Base-by-base conservation (phyloP, 805 yeast genomes). In the Vanderwaltozyma tropicalis region DNA sequence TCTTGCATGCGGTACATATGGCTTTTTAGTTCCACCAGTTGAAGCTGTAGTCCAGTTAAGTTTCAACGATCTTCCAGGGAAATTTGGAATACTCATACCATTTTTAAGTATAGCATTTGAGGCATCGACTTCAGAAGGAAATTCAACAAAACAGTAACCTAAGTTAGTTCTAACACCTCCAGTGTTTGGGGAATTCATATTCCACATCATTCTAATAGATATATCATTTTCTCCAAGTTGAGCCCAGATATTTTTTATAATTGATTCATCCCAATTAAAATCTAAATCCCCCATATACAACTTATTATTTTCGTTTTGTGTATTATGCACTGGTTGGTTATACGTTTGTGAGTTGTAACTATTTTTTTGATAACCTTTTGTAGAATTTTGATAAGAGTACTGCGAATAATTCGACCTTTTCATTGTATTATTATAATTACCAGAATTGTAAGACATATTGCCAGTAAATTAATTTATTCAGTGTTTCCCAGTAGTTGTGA, bases 201-300 rank as follows among this genome's bases (percentile, higher is more conserved):
- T 92, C 48, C 76, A 73, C 49, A 86, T 83, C 48, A 87, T 62
- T 57, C 81, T 85, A 35, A 86, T 76, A 14, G 52, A 78, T 60
- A 64, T 66, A 12, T 61, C 53, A 17, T 64, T 65, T 45, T 80
- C 84, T n/a, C 92, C 86, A 11, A 79, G 61, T 18, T 69, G 50
- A 4, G 69, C 56, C 96, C 95, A 87, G 32, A 87, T 71, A 41
- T 73, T 72, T 34, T 67, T 68, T 37, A 88, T 71, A 11, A 72
- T 64, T 28, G 63, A 57, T 54, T 87, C 96, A 42, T 81, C 84
- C 87, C 95, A 83, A 55, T 72, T 66, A 9, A 83, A 83, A 48
- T 86, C 95, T 32, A 87, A 62, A 50, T 85, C 96, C 17, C 96
- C 96, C 95, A 87, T 88, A 81, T 88, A 82, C 35, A 82, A 53